Percentiles rank a stretch among this genome's conserved stretches.
Conservation (phyloP, 768 basidiomycete species). For the Hemileccinum rubropunctum region DNA sequence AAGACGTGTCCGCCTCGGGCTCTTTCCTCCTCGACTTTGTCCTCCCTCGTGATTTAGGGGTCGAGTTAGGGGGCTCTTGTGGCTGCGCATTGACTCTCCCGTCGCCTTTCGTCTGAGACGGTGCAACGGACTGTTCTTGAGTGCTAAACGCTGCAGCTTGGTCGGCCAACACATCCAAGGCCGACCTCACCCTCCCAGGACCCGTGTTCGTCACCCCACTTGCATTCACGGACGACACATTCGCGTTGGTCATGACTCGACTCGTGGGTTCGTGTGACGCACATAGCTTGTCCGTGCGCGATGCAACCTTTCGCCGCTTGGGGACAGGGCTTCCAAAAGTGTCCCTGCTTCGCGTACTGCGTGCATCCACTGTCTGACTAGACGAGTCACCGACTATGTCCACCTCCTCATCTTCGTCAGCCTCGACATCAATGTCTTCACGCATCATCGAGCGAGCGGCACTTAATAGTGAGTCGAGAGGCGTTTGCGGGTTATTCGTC, state of each 20-base stretch:
- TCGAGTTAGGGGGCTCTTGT: slow-evolving; percentile 1
- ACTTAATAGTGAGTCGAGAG: slow-evolving; percentile 57
- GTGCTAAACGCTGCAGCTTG: slow-evolving; percentile 59
- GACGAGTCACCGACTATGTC: slow-evolving; percentile 22
- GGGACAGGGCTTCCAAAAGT: slow-evolving; percentile 36
- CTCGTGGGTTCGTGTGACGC: slow-evolving; percentile 4
- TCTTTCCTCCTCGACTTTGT: slow-evolving; percentile 9
- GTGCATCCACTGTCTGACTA: slow-evolving; percentile 19
- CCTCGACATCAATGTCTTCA: slow-evolving; percentile 30
- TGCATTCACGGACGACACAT: slow-evolving; percentile 1
- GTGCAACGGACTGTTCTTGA: slow-evolving; percentile 25
- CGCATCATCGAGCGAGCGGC: slow-evolving; percentile 59
- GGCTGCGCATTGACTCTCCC: slow-evolving; percentile 9
- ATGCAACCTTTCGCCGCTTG: slow-evolving; percentile 35
- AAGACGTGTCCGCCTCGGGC: slow-evolving; percentile 1
- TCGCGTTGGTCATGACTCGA: not conserved
- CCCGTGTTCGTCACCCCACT: not conserved
- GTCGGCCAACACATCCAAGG: slow-evolving; percentile 71
- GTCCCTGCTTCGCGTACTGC: slow-evolving; percentile 27
- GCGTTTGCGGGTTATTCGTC: slow-evolving; percentile 38
- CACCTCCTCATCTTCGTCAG: slow-evolving; percentile 30
- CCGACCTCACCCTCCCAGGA: slow-evolving; percentile 41
- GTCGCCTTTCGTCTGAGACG: slow-evolving; percentile 15
- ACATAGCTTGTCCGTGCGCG: slow-evolving; percentile 10
- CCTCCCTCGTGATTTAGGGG: slow-evolving; percentile 9